Conservation (phyloP, 345 rosid genomes). For the Garcia nutans region DNA sequence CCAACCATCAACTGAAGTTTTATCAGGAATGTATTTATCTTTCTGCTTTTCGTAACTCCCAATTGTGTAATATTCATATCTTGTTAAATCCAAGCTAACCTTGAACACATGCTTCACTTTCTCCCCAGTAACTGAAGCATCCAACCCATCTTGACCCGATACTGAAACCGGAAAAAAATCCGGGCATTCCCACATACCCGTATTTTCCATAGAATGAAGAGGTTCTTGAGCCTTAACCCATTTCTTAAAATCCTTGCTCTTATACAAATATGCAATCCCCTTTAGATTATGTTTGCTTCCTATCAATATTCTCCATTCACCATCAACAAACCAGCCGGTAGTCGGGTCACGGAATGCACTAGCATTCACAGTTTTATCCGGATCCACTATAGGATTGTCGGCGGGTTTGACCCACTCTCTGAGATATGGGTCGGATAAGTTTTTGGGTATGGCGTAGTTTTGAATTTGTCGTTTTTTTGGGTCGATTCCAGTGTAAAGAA, state of each 20-base stretch:
- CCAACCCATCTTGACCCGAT: conserved; percentile 48
- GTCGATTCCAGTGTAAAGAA: conserved; percentile 76
- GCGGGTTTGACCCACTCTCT: conserved; percentile 74
- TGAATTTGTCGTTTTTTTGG: conserved; percentile 47
- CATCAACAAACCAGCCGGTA: conserved; percentile 66
- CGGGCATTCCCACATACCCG: conserved; percentile 97
- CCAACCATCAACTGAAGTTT: conserved; percentile 62
- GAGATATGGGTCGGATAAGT: conserved; percentile 73
- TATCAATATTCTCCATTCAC: conserved; percentile 60
- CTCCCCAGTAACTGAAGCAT: conserved; percentile 27
- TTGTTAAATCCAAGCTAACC: conserved; percentile 70
- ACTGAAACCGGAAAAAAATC: conserved; percentile 70
- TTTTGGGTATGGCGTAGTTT: conserved; percentile 69
- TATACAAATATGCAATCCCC: conserved; percentile 64
- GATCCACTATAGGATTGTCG: conserved; percentile 58
- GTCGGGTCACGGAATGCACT: conserved; percentile 91
- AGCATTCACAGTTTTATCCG: conserved; percentile 51
- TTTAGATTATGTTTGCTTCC: conserved; percentile 50
- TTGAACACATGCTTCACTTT: conserved; percentile 57
- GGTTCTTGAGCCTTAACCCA: conserved; percentile 83
- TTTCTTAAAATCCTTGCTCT: conserved; percentile 58
- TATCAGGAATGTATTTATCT: conserved; percentile 59
- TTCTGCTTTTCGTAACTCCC: conserved; percentile 43
- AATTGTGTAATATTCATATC: conserved; percentile 72
- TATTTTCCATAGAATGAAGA: conserved; percentile 40